Evolutionary conservation across 345 rosid species (phyloP).

Genomic region (Camelina laxa): DNA sequence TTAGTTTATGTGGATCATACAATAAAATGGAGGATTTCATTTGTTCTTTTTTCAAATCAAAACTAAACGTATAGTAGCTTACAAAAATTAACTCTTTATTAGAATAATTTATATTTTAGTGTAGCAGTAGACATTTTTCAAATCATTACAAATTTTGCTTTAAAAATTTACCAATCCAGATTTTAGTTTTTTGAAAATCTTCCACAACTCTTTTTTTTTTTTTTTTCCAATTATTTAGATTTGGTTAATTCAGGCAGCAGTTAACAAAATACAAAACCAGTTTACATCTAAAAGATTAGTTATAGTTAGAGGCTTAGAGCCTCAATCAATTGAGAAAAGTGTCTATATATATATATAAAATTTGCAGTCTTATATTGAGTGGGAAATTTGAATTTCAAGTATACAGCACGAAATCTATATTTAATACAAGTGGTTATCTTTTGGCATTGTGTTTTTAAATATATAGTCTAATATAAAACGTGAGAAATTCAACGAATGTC

Average conservation of each 20-base stretch:
- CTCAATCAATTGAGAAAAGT: not conserved
- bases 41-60: not conserved
- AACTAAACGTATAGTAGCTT: not conserved
- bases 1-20: not conserved
- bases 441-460: not conserved
- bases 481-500: slow-evolving; percentile 6
- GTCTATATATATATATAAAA: not conserved
- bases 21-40: not conserved
- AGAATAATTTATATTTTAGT: no score
- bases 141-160: not conserved
- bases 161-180: not conserved
- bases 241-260: no score
- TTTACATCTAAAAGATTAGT: no score
- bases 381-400: not conserved
- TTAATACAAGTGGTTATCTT: not conserved
- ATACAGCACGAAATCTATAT: not conserved
- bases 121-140: not conserved
- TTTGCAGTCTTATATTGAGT: not conserved
- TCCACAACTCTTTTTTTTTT: not conserved
- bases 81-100: no score
- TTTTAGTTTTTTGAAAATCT: no score
- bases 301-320: not conserved
- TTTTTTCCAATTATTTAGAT: no score
- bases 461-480: slow-evolving; percentile 17
- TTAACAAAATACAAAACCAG: no score